phyloP scores from a whole-genome alignment of 176 grass and related monocot genomes.

The Raddia distichophylla region DNA sequence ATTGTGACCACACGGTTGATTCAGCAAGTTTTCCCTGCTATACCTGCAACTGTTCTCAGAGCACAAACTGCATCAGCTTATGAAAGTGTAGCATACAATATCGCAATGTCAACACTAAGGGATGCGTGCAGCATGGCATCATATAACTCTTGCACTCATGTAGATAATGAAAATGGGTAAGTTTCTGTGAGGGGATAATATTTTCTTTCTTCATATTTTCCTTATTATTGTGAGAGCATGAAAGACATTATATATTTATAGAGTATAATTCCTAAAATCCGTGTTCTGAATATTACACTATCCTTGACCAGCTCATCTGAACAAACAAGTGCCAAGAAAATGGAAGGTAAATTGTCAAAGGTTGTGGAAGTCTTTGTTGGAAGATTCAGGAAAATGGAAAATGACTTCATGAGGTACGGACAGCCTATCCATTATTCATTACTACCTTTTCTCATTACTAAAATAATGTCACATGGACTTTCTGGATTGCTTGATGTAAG shows the following conservation, averaged over 20 bases:
- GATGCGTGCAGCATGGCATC: slow-evolving; percentile 75
- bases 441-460: neutral
- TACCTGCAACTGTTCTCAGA: slow-evolving; percentile 69
- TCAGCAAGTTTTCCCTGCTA: slow-evolving; percentile 80
- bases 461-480: neutral
- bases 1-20: slow-evolving; percentile 78
- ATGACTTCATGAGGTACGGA: slow-evolving; percentile 71
- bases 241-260: neutral
- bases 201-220: neutral
- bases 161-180: slow-evolving; percentile 75
- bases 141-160: slow-evolving; percentile 44
- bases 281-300: slow-evolving; percentile 42
- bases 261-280: slow-evolving; percentile 11
- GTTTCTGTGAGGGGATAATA: slow-evolving; percentile 23
- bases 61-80: slow-evolving; percentile 67
- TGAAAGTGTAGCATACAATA: slow-evolving; percentile 67
- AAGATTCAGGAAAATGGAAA: slow-evolving; percentile 76
- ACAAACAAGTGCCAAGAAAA: slow-evolving; percentile 60
- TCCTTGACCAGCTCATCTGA: slow-evolving; percentile 63
- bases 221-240: slow-evolving; percentile 21
- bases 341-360: slow-evolving; percentile 65
- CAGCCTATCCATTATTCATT: slow-evolving; percentile 14
- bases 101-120: slow-evolving; percentile 71
- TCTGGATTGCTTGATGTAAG: slow-evolving; percentile 16
- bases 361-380: slow-evolving; percentile 75